phyloP scores from a whole-genome alignment of 2,329 filamentous ascomycete genomes.

The Lachnellula suecica region DNA sequence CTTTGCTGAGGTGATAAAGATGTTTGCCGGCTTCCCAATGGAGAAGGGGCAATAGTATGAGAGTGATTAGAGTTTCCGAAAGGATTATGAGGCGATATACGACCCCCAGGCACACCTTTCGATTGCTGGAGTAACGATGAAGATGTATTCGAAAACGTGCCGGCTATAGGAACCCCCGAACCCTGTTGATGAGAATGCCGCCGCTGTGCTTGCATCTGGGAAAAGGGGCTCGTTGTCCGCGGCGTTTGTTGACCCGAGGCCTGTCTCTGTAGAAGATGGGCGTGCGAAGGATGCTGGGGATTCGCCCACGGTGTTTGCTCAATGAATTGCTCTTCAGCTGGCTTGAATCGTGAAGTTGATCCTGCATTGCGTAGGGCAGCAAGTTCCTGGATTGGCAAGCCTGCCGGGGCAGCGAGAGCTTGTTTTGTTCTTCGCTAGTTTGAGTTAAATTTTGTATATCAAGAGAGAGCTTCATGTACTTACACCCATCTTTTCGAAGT shows the following conservation, averaged over 20 bases:
- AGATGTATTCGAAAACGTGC: constrained; percentile 30
- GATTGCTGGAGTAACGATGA: constrained; percentile 25
- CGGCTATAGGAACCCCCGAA: constrained; percentile 28
- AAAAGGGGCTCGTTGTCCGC: constrained; percentile 35
- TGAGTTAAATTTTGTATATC: constrained; percentile 12
- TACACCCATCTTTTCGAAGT: constrained; percentile 87
- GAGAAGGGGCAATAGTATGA: constrained; percentile 32
- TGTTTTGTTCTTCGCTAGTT: constrained; percentile 30
- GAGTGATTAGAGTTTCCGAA: constrained; percentile 27
- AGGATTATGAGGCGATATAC: constrained; percentile 31
- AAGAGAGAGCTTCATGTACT: constrained; percentile 36
- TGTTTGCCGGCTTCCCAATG: constrained; percentile 32
- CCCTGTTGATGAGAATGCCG: constrained; percentile 39
- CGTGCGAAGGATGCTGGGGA: constrained; percentile 73
- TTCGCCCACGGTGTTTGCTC: constrained; percentile 93
- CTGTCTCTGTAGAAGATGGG: constrained; percentile 40
- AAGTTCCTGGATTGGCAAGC: constrained; percentile 31
- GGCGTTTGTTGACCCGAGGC: constrained; percentile 38
- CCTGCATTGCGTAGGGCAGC: constrained; percentile 31
- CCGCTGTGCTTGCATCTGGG: constrained; percentile 31
- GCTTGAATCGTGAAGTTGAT: constrained; percentile 41
- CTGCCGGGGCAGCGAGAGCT: constrained; percentile 19
- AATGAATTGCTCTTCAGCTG: constrained; percentile 82
- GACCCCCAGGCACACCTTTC: constrained; percentile 26
- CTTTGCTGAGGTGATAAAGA: constrained; percentile 32